Base-by-base conservation (phyloP, 2,329 filamentous ascomycete species). In the Arthrinium phaeospermum region DNA sequence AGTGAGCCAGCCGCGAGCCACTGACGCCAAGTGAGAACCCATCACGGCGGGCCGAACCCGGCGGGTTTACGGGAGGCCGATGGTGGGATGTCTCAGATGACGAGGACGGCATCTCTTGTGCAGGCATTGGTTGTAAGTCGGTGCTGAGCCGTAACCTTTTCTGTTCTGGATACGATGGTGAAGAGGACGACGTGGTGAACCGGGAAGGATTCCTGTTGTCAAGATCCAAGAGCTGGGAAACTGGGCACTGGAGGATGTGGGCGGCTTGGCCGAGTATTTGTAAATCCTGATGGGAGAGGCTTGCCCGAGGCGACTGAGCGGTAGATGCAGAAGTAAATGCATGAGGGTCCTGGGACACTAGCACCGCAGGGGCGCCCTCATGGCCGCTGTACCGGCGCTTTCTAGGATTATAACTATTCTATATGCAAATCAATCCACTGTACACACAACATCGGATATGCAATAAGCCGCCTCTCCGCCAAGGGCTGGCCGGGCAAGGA, bases 341-440 rank as follows among this genome's bases (percentile, higher is more conserved):
- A 72, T 78, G 75, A 72, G 76, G 74, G 78, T 77, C 78, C 76
- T 83, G 81, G 76, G 80, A 76, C 73, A 77, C 79, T 76, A 79
- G 76, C 79, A 81, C 82, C 75, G 76, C 76, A 80, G 80, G 77
- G 75, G 79, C 77, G 76, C 82, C 82, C 73, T 81, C 82, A 72
- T 80, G 79, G 78, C 79, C 80, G 77, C 83, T 82, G 75, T 81
- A 81, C 80, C 84, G 83, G 72, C 85, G 84, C 80, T 84, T 86
- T 80, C 83, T 86, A 75, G 83, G 79, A 76, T 81, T 81, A 77
- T 75, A 80, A 75, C 79, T 80, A 78, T 79, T 80, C 80, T 82
- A 79, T 75, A 78, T 73, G 76, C 76, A 75, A 76, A 78, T 81
- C 79, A 82, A 81, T 76, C 73, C 73, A 77, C 77, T 75, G 79